phyloP scores from a whole-genome alignment of 371 early-diverging fungal genomes.

The Nosema bombycis region DNA sequence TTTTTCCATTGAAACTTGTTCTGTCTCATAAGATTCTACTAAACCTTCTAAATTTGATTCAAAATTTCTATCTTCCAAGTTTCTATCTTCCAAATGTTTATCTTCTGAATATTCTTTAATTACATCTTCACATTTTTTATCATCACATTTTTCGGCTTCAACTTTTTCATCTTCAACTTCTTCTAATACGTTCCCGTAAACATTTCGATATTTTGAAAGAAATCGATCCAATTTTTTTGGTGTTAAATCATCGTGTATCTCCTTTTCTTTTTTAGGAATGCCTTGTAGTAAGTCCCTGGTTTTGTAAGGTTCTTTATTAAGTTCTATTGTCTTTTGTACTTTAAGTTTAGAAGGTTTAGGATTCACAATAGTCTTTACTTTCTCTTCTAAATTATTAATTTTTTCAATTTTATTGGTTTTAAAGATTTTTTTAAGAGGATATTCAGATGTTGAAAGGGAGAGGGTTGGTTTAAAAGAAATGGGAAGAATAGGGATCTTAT shows the following conservation, averaged over 20 bases:
- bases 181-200: conserved; percentile 22
- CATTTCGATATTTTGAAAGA: conserved; percentile 35
- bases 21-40: background rate
- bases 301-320: background rate
- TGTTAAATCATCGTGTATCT: conserved; percentile 42
- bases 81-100: background rate
- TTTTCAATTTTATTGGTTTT: conserved; percentile 4
- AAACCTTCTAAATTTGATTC: background rate
- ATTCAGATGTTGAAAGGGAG: conserved; percentile 13
- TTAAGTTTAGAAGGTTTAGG: no score
- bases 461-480: no score
- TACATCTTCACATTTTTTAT: conserved; percentile 6
- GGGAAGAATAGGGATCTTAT: no score
- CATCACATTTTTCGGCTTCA: background rate
- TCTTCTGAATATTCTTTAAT: conserved; percentile 17
- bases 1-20: background rate
- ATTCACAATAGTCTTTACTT: conserved; percentile 12
- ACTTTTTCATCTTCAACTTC: background rate
- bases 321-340: background rate
- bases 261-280: background rate
- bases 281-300: background rate
- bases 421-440: no score
- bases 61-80: background rate
- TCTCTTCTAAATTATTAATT: conserved; percentile 17
- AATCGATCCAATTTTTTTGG: conserved; percentile 44